A percentile compares a stretch with the other conserved stretches of the same genome.
Conservation (phyloP, 768 basidiomycete species). For the Rhodocollybia butyracea region DNA sequence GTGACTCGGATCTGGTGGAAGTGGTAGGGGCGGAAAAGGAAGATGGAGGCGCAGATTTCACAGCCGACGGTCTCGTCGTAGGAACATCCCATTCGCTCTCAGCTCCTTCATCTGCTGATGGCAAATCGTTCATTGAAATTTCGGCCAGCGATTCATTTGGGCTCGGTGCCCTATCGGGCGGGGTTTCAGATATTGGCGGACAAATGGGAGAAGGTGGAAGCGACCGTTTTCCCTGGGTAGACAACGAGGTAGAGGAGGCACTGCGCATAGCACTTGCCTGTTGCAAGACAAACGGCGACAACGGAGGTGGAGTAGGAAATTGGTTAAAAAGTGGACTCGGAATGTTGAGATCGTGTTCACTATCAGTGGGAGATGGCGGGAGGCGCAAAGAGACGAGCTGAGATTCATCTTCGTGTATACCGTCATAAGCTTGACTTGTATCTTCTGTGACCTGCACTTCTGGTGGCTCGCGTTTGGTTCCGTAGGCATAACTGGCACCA, state of each 20-base stretch:
- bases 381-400: conserved; percentile 3
- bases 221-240: background rate
- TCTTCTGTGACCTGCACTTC: conserved; percentile 3
- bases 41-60: background rate
- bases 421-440: conserved; percentile 6
- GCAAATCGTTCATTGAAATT: conserved; percentile 7
- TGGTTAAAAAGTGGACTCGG: background rate
- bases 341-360: background rate
- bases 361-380: conserved; percentile 3
- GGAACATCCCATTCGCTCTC: conserved; percentile 7
- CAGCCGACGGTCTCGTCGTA: background rate
- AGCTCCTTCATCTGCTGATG: background rate
- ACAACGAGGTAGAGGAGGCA: background rate
- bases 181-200: background rate
- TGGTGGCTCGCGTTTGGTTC: background rate
- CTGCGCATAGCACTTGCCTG: conserved; percentile 1
- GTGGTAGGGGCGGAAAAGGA: background rate
- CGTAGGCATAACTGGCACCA: background rate
- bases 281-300: conserved; percentile 3
- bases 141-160: conserved; percentile 5
- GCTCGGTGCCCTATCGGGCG: background rate
- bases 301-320: conserved; percentile 1
- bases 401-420: background rate
- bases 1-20: background rate
- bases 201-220: background rate